phyloP scores from a whole-genome alignment of 2,329 filamentous ascomycete genomes.

The Diaporthe vaccinii region DNA sequence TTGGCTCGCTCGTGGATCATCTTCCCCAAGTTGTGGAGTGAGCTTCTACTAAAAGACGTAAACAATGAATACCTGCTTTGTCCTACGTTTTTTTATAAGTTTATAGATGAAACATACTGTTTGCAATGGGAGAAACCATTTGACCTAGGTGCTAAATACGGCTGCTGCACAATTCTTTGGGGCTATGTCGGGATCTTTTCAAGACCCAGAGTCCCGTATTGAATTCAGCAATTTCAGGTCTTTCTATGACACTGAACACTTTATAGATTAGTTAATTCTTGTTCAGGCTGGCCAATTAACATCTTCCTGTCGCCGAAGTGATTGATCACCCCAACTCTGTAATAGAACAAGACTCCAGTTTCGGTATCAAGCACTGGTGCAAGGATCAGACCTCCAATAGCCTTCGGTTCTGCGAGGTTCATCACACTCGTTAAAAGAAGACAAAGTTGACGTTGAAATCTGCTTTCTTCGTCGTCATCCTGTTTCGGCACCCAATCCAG shows the following conservation, averaged over 20 bases:
- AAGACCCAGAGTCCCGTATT: too few relatives aligned
- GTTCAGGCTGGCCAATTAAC: background rate
- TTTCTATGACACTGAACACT: background rate
- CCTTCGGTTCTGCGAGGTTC: too few relatives aligned
- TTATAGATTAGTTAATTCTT: background rate
- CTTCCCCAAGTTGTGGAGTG: fast-evolving
- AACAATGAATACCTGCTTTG: background rate
- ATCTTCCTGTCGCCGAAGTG: background rate
- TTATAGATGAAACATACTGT: too few relatives aligned
- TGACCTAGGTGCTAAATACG: too few relatives aligned
- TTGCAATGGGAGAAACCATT: too few relatives aligned
- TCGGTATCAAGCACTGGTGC: background rate
- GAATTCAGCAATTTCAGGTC: too few relatives aligned
- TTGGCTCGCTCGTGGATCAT: background rate
- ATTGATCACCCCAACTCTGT: background rate
- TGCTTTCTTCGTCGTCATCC: background rate
- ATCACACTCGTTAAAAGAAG: background rate
- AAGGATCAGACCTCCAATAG: background rate
- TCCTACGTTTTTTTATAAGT: too few relatives aligned
- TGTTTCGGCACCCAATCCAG: background rate
- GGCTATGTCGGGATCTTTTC: too few relatives aligned
- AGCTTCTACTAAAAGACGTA: too few relatives aligned
- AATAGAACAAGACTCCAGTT: background rate
- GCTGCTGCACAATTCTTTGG: too few relatives aligned
- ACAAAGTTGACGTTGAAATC: background rate